A percentile compares a stretch with the other conserved stretches of the same genome.
These are phyloP conservation scores for Claviceps africana DNA, from an alignment of 2,329 filamentous ascomycete species.

Conservation along the genomic window DNA sequence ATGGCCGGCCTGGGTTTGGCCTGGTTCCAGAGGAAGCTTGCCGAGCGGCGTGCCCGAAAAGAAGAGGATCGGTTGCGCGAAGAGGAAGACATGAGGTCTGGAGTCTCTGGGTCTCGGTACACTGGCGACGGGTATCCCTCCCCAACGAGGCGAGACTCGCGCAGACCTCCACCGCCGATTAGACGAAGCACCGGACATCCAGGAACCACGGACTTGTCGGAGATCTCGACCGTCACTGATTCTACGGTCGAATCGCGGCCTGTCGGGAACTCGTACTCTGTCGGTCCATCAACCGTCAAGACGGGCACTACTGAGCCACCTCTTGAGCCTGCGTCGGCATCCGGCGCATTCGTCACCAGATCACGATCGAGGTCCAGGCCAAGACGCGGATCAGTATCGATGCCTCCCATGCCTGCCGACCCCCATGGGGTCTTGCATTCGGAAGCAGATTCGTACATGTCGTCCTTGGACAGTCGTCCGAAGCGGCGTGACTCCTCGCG, in stretches of 20 bases:
- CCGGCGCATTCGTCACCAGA: constrained; percentile 15
- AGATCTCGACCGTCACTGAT: constrained; percentile 22
- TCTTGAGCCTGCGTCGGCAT: constrained; percentile 7
- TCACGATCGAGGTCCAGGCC: constrained; percentile 24
- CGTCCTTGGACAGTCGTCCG: constrained; percentile 20
- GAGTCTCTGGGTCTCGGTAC: constrained; percentile 48
- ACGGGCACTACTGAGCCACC: constrained; percentile 12
- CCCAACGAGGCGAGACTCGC: constrained; percentile 26
- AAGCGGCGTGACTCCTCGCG: constrained; percentile 32
- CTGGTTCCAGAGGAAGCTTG: constrained; percentile 53
- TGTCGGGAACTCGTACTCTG: constrained; percentile 14
- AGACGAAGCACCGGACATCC: constrained; percentile 19
- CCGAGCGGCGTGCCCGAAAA: constrained; percentile 34
- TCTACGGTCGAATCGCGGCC: constrained; percentile 20
- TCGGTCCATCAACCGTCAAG: constrained; percentile 7
- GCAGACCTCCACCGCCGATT: constrained; percentile 15
- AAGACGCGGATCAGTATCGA: constrained; percentile 28
- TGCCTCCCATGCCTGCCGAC: constrained; percentile 42
- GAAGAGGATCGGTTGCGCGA: constrained; percentile 33
- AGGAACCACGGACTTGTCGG: constrained; percentile 14
- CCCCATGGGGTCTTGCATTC: constrained; percentile 28
- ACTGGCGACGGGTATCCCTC: constrained; percentile 53
- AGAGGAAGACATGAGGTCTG: constrained; percentile 42
- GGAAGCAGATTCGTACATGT: constrained; percentile 17
- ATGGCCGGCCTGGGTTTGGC: constrained; percentile 52